phyloP scores from a whole-genome alignment of 169 alveolate species.

The Eimeria sp. region DNA sequence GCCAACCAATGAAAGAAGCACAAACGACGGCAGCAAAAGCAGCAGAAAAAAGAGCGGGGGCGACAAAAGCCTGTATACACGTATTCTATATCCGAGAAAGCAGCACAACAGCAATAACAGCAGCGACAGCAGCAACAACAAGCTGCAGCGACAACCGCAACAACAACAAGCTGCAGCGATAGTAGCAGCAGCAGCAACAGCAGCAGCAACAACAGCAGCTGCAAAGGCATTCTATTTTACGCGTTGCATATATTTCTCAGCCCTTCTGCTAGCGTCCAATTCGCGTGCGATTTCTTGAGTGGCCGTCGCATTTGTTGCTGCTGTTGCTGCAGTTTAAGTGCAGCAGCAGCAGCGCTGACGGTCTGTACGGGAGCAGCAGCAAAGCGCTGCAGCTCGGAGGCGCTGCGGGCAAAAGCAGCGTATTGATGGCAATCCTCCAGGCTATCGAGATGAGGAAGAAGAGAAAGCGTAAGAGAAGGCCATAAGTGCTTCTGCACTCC shows the following conservation, averaged over 20 bases:
- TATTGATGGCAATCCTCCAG: background rate
- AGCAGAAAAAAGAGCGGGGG: too few species aligned
- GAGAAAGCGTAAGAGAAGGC: background rate
- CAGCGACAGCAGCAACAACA: background rate
- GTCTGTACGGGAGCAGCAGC: constrained; percentile 1
- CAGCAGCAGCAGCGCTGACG: background rate
- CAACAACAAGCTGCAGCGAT: background rate
- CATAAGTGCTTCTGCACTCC: background rate
- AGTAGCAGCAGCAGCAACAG: background rate
- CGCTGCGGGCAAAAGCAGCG: constrained; percentile 3
- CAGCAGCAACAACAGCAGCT: background rate
- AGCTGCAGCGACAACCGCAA: too few species aligned
- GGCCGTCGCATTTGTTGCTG: background rate
- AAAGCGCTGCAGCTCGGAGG: background rate
- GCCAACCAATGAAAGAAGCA: too few species aligned
- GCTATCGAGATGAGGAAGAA: background rate
- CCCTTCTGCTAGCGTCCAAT: constrained; percentile 15
- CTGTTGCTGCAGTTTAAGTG: too few species aligned
- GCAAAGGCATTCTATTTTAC: background rate
- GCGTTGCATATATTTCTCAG: background rate
- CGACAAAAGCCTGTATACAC: too few species aligned
- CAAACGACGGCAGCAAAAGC: too few species aligned
- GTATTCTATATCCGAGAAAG: background rate
- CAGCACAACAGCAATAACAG: background rate
- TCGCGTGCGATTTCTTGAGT: background rate